phyloP scores from a whole-genome alignment of 345 rosid species.

The Geranium brycei region DNA sequence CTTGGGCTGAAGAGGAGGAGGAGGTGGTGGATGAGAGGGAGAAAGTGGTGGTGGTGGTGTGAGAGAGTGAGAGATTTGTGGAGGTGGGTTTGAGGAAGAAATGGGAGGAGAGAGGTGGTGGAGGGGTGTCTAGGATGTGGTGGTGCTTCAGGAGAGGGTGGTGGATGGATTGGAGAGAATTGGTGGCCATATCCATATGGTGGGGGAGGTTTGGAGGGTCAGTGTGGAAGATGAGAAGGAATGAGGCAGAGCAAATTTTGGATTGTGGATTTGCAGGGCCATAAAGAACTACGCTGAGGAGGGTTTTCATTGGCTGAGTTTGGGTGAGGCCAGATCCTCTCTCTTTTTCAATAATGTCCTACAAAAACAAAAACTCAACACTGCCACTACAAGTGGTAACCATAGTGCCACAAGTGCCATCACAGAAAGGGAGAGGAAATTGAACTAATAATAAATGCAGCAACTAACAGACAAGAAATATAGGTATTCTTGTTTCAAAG shows the following conservation, averaged over 20 bases:
- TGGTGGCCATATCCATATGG: constrained; percentile 43
- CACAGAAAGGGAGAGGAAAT: no score
- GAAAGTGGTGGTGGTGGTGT: constrained; percentile 16
- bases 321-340: constrained; percentile 42
- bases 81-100: constrained; percentile 8
- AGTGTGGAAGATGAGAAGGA: neutral
- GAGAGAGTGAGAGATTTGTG: constrained; percentile 8
- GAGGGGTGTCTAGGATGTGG: neutral
- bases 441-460: no score
- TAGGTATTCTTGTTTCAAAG: no score
- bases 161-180: constrained; percentile 30
- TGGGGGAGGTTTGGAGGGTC: neutral
- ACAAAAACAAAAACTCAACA: no score
- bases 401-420: no score
- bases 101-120: constrained; percentile 19
- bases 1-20: constrained; percentile 24
- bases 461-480: no score
- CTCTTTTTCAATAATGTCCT: neutral
- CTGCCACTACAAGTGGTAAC: no score
- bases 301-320: constrained; percentile 51
- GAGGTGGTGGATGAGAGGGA: constrained; percentile 16
- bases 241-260: neutral
- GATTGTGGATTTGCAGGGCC: neutral
- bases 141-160: constrained; percentile 11
- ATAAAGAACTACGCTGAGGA: constrained; percentile 9